phyloP scores from a whole-genome alignment of 306 rosid species.

The Lathyrus aphaca region DNA sequence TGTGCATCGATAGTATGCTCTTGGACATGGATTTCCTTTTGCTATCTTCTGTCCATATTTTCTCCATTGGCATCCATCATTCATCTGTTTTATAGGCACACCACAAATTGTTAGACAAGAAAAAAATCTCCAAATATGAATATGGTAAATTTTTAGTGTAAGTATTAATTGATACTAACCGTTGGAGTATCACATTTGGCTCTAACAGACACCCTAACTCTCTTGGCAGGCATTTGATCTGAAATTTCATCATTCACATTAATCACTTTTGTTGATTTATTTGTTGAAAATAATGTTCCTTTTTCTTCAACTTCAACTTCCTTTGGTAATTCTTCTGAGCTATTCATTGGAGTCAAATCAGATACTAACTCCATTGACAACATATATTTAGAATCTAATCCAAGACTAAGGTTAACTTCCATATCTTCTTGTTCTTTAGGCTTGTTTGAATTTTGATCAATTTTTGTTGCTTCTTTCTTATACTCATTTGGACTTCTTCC shows the following conservation, averaged over 20 bases:
- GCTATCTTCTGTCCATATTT: slow-evolving; percentile 83
- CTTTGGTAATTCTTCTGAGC: slow-evolving; percentile 56
- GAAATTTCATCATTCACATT: slow-evolving; percentile 47
- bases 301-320: slow-evolving; percentile 40
- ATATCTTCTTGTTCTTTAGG: slow-evolving; percentile 46
- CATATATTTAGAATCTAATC: slow-evolving; percentile 51
- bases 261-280: slow-evolving; percentile 40
- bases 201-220: slow-evolving; percentile 79
- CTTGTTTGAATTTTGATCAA: slow-evolving; percentile 14
- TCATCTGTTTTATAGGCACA: slow-evolving; percentile 49
- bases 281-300: slow-evolving; percentile 33
- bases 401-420: slow-evolving; percentile 49
- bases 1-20: slow-evolving; percentile 82
- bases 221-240: slow-evolving; percentile 56
- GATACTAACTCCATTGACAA: slow-evolving; percentile 41
- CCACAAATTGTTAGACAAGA: neutral
- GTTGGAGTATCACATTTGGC: slow-evolving; percentile 77
- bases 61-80: slow-evolving; percentile 89
- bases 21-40: slow-evolving; percentile 81
- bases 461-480: slow-evolving; percentile 40
- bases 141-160: neutral
- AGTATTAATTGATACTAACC: slow-evolving; percentile 46
- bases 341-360: slow-evolving; percentile 46
- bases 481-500: slow-evolving; percentile 53
- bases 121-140: neutral